Evolutionary conservation across 441 rosid genomes (phyloP).

Genomic region (Mallotus japonicus): DNA sequence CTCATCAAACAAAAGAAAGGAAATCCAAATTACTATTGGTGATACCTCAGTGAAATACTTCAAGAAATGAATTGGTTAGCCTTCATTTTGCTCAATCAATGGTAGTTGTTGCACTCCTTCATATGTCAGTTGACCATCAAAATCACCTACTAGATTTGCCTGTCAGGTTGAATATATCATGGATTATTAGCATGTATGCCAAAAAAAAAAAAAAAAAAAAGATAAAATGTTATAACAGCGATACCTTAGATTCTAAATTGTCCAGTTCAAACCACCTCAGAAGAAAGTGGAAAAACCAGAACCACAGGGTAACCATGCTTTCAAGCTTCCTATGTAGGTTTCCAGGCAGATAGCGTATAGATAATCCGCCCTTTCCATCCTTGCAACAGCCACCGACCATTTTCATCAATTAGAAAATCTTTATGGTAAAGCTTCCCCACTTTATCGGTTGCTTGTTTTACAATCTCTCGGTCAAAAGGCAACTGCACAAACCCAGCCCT

Average conservation of each 20-base stretch:
- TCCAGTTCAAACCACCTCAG: neutral
- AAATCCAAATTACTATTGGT: neutral
- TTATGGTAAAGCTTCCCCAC: conserved; percentile 56
- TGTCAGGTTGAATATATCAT: neutral
- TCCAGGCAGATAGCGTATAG: conserved; percentile 78
- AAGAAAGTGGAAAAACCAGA: neutral
- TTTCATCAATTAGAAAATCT: conserved; percentile 75
- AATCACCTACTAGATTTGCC: neutral
- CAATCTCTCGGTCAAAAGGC: conserved; percentile 44
- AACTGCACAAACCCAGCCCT: conserved; percentile 72
- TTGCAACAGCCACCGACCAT: conserved; percentile 68
- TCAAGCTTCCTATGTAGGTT: conserved; percentile 39
- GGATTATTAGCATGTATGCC: neutral
- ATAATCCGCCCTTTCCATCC: conserved; percentile 90
- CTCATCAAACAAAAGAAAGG: neutral
- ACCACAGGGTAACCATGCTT: neutral
- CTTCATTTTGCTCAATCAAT: neutral
- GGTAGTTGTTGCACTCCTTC: neutral
- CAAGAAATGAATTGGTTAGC: neutral
- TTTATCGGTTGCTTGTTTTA: conserved; percentile 39
- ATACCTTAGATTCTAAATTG: conserved; percentile 1
- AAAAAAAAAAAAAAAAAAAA: neutral
- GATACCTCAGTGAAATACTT: neutral
- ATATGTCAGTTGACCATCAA: neutral
- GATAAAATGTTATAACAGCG: neutral